Base-by-base conservation (phyloP, 169 alveolate species). In the Babesia gibsoni region DNA sequence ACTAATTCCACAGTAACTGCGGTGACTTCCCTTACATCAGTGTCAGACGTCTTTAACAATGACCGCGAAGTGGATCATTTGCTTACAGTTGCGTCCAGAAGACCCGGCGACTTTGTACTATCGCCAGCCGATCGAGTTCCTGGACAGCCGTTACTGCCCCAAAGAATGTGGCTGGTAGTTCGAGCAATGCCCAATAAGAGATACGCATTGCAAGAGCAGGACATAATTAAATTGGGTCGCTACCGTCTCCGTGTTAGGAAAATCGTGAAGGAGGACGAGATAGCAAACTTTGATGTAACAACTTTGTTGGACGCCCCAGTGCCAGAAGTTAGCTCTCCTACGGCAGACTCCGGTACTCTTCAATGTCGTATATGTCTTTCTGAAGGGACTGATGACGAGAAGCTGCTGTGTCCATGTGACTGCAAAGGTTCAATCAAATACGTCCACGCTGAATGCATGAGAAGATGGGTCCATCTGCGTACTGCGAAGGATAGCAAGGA, bases 371-470 rank as follows among this genome's bases (percentile, higher is more conserved):
- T 95, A 22, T 95, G 98, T 77, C 82, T 95, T 54, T 82, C 91
- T 43, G 98, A 95, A 66, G 96, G 97, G 9, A 78, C 88, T 45
- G 84, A 79, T 35, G 94, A 86, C 65, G 91, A 90, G 41, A 95
- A 94, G 29, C 63, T 95, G 25, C 86, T 95, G 3, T 84, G 94
- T 29, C 97, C 98, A 7, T 95, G 98, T 80, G 93, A 90, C 41
- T 95, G 98, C 85, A 80, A 92, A 33, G 98, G 98, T 1, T 89
- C 98, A 22, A 92, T 95, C 75, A 92, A 92, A 67, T 91, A 84
- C 72, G 97, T 97, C 22, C 99, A 97, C 86, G 78, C 94, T 32
- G 92, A 91, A 43, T 97, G 99, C 82, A 84, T 97, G 48, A 85
- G 97, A 45, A 91, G 91, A 57, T 97, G 99, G 99, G 87, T 96